phyloP scores from a whole-genome alignment of 495 filamentous ascomycete genomes.

The Annulohypoxylon stygium region DNA sequence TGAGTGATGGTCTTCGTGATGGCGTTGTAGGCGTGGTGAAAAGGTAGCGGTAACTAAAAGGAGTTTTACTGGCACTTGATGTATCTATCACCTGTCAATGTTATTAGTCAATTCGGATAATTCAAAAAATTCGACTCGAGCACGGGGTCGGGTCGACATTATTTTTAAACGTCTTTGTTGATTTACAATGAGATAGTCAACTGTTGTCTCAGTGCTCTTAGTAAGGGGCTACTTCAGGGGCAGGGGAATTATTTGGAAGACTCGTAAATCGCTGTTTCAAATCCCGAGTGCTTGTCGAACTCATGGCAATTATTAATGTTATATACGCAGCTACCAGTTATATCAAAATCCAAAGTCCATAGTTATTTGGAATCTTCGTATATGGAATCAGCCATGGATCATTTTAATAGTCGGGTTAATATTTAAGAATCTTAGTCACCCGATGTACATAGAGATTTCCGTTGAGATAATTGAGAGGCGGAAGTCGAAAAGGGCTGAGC shows the following conservation, averaged over 20 bases:
- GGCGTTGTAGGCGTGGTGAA: not conserved
- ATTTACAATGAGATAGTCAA: not conserved
- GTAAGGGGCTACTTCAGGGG: not conserved
- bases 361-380: constrained; percentile 28
- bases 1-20: not conserved
- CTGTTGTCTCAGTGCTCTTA: not conserved
- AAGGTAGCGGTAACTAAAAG: not conserved
- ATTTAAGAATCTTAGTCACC: not conserved
- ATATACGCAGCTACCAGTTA: not conserved
- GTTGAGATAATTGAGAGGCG: not conserved
- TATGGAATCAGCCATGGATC: constrained; percentile 18
- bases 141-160: not conserved
- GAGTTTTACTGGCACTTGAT: not conserved
- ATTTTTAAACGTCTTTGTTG: not conserved
- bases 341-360: constrained; percentile 13
- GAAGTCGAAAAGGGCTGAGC: constrained; percentile 6
- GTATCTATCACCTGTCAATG: not conserved
- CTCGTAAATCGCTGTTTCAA: constrained; percentile 10
- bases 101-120: not conserved
- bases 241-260: constrained; percentile 2
- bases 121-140: not conserved
- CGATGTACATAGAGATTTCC: not conserved
- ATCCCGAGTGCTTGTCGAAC: constrained; percentile 11
- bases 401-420: constrained; percentile 21
- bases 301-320: constrained; percentile 15